Evolutionary conservation across 768 basidiomycete genomes (phyloP).

Genomic region (Lactarius pseudohatsudake): DNA sequence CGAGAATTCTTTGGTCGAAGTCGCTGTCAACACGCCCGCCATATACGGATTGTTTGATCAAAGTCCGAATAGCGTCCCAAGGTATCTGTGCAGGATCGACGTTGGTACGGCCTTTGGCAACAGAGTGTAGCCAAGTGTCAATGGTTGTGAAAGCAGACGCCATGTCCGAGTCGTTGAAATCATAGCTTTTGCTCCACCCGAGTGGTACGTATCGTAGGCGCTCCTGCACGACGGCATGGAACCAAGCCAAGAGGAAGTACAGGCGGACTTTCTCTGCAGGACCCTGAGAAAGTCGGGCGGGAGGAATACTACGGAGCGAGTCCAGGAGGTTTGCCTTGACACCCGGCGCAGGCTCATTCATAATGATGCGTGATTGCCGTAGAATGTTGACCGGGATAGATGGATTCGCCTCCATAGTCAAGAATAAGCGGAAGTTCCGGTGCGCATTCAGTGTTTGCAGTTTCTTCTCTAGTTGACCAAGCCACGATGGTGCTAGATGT

Average conservation of each 20-base stretch:
- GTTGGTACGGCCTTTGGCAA: slow-evolving; percentile 87
- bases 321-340: slow-evolving; percentile 95
- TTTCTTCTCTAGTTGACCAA: slow-evolving; percentile 95
- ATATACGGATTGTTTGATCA: slow-evolving; percentile 96
- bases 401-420: slow-evolving; percentile 97
- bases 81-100: slow-evolving; percentile 90
- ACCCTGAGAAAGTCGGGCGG: slow-evolving; percentile 73
- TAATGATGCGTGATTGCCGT: slow-evolving; percentile 91
- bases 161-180: slow-evolving; percentile 99
- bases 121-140: slow-evolving; percentile 79
- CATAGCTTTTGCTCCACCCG: slow-evolving; percentile 96
- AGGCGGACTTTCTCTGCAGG: slow-evolving; percentile 91
- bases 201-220: slow-evolving; percentile 93
- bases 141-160: slow-evolving; percentile 89
- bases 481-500: slow-evolving; percentile 93
- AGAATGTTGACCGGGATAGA: slow-evolving; percentile 95
- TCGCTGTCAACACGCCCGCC: slow-evolving; percentile 93
- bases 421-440: slow-evolving; percentile 91
- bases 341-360: slow-evolving; percentile 98
- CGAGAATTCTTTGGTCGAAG: slow-evolving; percentile 90
- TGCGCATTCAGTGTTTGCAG: slow-evolving; percentile 88
- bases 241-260: slow-evolving; percentile 97
- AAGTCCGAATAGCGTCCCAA: slow-evolving; percentile 90
- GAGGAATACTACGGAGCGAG: slow-evolving; percentile 72
- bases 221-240: slow-evolving; percentile 97